Conservation (phyloP, 352 stramenopile genomes). For the Phytopythium oedochilum region DNA sequence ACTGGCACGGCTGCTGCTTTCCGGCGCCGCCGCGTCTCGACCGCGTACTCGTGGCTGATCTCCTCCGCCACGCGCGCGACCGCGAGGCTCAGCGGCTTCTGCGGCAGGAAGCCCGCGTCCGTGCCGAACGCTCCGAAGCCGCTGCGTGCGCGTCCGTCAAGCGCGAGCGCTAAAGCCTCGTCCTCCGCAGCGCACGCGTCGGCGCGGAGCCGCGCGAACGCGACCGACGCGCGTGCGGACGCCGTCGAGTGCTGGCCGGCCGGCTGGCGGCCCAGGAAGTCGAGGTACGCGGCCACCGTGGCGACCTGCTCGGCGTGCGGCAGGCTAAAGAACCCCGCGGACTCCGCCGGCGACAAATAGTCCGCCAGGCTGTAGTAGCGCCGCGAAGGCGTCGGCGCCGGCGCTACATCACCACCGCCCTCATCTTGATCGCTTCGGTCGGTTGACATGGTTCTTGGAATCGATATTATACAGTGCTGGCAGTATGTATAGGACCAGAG, state of each 20-base stretch:
- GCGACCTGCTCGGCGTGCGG: constrained; percentile 41
- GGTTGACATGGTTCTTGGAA: too few species aligned
- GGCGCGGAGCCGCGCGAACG: constrained; percentile 24
- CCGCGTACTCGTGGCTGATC: constrained; percentile 65
- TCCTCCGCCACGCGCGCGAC: constrained; percentile 45
- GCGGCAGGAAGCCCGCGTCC: constrained; percentile 46
- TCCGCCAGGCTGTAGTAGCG: constrained; percentile 69
- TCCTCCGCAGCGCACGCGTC: constrained; percentile 4
- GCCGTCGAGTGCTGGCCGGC: constrained; percentile 40
- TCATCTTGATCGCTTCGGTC: too few species aligned
- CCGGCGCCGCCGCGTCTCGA: constrained; percentile 31
- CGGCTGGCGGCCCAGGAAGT: constrained; percentile 51
- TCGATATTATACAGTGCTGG: too few species aligned
- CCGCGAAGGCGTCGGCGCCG: too few species aligned
- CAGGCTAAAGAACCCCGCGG: constrained; percentile 45
- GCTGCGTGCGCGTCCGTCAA: constrained; percentile 45
- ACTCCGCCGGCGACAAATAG: constrained; percentile 40
- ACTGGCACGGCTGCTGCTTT: constrained; percentile 10
- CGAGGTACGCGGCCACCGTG: constrained; percentile 61
- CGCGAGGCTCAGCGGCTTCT: constrained; percentile 59
- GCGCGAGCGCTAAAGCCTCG: constrained; percentile 22
- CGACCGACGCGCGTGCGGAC: constrained; percentile 49
- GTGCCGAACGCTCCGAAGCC: constrained; percentile 75
- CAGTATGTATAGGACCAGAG: too few species aligned
- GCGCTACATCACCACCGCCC: too few species aligned